Conservation (phyloP, 1,284 basidiomycete species). For the Ganoderma boninense region DNA sequence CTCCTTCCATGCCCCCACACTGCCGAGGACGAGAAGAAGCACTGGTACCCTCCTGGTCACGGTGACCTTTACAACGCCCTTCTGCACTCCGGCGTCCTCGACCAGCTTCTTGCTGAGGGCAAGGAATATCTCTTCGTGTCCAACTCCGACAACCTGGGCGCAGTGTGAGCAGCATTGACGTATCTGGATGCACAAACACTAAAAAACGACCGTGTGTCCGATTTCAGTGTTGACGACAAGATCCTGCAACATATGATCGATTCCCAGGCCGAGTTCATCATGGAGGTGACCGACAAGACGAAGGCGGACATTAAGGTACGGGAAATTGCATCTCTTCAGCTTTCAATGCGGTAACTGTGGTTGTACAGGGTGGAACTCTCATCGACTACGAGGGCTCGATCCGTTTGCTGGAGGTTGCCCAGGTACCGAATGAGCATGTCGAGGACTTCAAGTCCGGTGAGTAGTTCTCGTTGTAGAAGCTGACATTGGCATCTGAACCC, state of each 20-base stretch:
- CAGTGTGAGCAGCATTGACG: constrained; percentile 69
- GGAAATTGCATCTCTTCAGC: not conserved
- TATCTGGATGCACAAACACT: constrained; percentile 6
- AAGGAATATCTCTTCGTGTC: constrained; percentile 99
- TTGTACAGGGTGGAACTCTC: constrained; percentile 87
- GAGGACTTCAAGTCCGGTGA: constrained; percentile 93
- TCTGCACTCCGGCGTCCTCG: constrained; percentile 94
- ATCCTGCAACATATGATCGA: constrained; percentile 94
- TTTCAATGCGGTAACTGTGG: not conserved
- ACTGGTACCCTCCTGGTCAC: constrained; percentile 99
- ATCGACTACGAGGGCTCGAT: constrained; percentile 97
- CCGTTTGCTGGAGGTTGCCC: constrained; percentile 97
- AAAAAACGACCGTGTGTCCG: not conserved
- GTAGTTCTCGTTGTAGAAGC: not conserved
- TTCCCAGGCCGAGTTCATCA: constrained; percentile 89
- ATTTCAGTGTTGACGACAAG: constrained; percentile 69
- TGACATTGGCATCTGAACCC: not conserved
- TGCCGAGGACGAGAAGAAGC: constrained; percentile 91
- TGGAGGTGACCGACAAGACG: constrained; percentile 99
- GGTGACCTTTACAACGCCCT: constrained; percentile 96
- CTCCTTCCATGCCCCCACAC: constrained; percentile 90
- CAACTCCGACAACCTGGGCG: constrained; percentile 99
- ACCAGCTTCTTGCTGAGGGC: constrained; percentile 93
- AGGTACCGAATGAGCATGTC: constrained; percentile 97
- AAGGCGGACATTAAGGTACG: constrained; percentile 96